Conservation (phyloP, 768 basidiomycete species). For the Grammothele lineata region DNA sequence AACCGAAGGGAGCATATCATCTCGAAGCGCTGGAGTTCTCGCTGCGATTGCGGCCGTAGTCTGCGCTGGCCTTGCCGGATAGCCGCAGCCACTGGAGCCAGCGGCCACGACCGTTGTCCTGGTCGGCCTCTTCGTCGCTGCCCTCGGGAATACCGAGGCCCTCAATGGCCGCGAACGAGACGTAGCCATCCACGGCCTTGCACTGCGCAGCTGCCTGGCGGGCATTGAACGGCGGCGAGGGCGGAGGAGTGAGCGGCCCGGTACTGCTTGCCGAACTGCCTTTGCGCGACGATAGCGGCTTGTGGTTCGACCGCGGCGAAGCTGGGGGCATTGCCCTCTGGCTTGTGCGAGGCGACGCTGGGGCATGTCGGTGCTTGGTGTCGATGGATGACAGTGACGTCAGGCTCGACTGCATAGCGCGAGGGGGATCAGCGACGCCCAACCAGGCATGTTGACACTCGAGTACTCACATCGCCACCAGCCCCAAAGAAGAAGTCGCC, state of each 20-base stretch:
- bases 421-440: conserved; percentile 12
- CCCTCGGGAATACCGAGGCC: conserved; percentile 58
- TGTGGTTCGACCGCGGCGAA: conserved; percentile 11
- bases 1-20: conserved; percentile 3
- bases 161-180: conserved; percentile 64
- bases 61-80: conserved; percentile 7
- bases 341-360: conserved; percentile 6
- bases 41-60: conserved; percentile 10
- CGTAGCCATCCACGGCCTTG: conserved; percentile 55
- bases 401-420: conserved; percentile 15
- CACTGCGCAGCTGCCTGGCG: conserved; percentile 57
- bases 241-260: conserved; percentile 25
- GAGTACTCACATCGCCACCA: conserved; percentile 20
- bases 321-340: conserved; percentile 3
- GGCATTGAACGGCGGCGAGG: conserved; percentile 55
- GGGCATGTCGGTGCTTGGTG: conserved; percentile 2
- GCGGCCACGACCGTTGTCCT: conserved; percentile 16
- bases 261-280: conserved; percentile 7
- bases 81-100: conserved; percentile 22
- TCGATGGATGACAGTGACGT: conserved; percentile 18
- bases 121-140: conserved; percentile 30
- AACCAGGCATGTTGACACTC: background rate
- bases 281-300: conserved; percentile 12
- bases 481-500: conserved; percentile 24
- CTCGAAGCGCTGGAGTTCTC: conserved; percentile 15